These are phyloP conservation scores for Phytophthora meadii DNA, from an alignment of 352 stramenopile species.

Conservation along the genomic window DNA sequence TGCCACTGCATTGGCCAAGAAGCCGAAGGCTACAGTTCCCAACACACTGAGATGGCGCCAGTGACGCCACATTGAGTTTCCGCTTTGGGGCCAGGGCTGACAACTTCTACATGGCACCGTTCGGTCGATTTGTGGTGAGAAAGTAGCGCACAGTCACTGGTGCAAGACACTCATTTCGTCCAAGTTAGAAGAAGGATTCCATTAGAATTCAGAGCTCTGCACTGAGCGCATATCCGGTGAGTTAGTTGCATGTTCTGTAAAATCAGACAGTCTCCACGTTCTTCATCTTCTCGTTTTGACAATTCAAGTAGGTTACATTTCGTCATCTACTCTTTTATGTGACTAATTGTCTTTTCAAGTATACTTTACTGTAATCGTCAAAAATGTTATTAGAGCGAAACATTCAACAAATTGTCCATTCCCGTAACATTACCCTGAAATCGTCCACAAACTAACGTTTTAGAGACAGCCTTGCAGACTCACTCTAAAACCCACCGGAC, in stretches of 20 bases:
- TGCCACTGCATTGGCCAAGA: background rate
- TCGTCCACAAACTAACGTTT: slow-evolving; percentile 23
- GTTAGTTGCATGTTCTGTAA: no score
- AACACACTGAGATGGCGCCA: slow-evolving; percentile 25
- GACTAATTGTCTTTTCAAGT: background rate
- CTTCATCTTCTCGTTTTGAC: background rate
- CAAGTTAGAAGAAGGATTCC: slow-evolving; percentile 5
- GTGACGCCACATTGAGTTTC: slow-evolving; percentile 12
- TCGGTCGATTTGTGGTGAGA: slow-evolving; percentile 23
- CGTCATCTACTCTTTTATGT: slow-evolving; percentile 1
- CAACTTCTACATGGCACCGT: slow-evolving; percentile 15
- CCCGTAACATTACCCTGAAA: background rate
- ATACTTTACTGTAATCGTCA: no score
- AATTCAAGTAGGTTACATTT: background rate
- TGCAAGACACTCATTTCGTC: background rate
- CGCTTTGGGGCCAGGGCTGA: slow-evolving; percentile 5
- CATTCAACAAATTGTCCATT: slow-evolving; percentile 1
- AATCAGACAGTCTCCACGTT: no score
- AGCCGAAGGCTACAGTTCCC: background rate
- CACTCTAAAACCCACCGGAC: slow-evolving; percentile 13
- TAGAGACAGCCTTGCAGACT: slow-evolving; percentile 24
- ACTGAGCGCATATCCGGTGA: no score
- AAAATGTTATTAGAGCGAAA: no score
- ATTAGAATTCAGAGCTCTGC: background rate
- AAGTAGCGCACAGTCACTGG: slow-evolving; percentile 10